A percentile compares a stretch with the other conserved stretches of the same genome.
These are phyloP conservation scores for Pelargonium australe DNA, from an alignment of 441 rosid species.

Conservation along the genomic window DNA sequence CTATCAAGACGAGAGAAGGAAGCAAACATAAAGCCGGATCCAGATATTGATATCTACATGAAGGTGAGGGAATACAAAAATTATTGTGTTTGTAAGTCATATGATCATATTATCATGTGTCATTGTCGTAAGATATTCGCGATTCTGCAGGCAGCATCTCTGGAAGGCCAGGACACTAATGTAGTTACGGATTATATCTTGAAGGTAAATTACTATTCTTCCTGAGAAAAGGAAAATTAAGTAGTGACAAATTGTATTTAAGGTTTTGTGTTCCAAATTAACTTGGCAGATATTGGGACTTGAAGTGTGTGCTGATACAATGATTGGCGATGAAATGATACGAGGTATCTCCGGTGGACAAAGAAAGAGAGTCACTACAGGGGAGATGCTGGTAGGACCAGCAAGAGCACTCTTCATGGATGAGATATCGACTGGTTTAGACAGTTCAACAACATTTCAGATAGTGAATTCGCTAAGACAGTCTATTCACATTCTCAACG, in stretches of 20 bases:
- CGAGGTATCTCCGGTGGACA: conserved; percentile 94
- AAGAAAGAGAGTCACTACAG: conserved; percentile 80
- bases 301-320: conserved; percentile 69
- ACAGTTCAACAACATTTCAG: conserved; percentile 80
- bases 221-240: too few relatives aligned
- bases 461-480: conserved; percentile 69
- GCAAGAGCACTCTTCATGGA: conserved; percentile 75
- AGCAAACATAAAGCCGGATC: conserved; percentile 49
- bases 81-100: too few relatives aligned
- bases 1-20: conserved; percentile 46
- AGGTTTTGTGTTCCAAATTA: background rate
- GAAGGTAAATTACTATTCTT: conserved; percentile 34
- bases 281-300: conserved; percentile 65
- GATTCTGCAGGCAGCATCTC: conserved; percentile 41
- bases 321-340: conserved; percentile 76
- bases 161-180: conserved; percentile 54
- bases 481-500: conserved; percentile 61
- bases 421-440: conserved; percentile 89
- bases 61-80: conserved; percentile 34
- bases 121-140: too few relatives aligned
- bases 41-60: conserved; percentile 54
- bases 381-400: conserved; percentile 89
- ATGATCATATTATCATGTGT: too few relatives aligned
- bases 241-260: background rate
- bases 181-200: conserved; percentile 62